Evolutionary conservation across 495 filamentous ascomycete species (phyloP).

Genomic region (Aspergillus sparsus): DNA sequence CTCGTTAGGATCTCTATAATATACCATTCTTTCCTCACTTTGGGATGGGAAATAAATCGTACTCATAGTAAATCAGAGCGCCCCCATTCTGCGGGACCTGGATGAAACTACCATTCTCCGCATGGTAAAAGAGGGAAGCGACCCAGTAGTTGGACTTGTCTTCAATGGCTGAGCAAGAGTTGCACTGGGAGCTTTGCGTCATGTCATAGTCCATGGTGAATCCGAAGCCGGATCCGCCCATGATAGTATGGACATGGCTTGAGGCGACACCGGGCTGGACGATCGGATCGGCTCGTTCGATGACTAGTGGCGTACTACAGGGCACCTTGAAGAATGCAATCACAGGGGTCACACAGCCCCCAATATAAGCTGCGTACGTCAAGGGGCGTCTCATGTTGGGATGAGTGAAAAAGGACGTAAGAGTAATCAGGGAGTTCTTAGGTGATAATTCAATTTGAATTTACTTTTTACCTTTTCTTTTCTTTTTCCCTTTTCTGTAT

Average conservation of each 20-base stretch:
- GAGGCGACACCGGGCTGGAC: slow-evolving; percentile 57
- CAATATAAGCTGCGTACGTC: not conserved
- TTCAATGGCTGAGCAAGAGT: slow-evolving; percentile 61
- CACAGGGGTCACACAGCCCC: not conserved
- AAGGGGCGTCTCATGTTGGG: not conserved
- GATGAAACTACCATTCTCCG: slow-evolving; percentile 64
- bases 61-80: slow-evolving; percentile 50
- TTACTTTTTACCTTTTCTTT: not conserved
- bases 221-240: slow-evolving; percentile 74
- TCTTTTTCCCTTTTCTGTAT: not conserved
- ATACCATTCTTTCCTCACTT: not conserved
- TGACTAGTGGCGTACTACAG: slow-evolving; percentile 4
- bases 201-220: slow-evolving; percentile 60
- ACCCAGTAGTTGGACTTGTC: slow-evolving; percentile 83
- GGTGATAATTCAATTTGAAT: not conserved
- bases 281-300: slow-evolving; percentile 59
- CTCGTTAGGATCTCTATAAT: not conserved
- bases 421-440: no score
- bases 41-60: slow-evolving; percentile 22
- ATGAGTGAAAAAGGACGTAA: no score
- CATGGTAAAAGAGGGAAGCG: slow-evolving; percentile 66
- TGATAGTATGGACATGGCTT: slow-evolving; percentile 72
- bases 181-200: slow-evolving; percentile 62
- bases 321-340: slow-evolving; percentile 9
- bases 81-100: slow-evolving; percentile 52